Percentiles rank a stretch among this genome's conserved stretches.
phyloP scores from a whole-genome alignment of 75 land plant genomes.

The Azolla pinnata region DNA sequence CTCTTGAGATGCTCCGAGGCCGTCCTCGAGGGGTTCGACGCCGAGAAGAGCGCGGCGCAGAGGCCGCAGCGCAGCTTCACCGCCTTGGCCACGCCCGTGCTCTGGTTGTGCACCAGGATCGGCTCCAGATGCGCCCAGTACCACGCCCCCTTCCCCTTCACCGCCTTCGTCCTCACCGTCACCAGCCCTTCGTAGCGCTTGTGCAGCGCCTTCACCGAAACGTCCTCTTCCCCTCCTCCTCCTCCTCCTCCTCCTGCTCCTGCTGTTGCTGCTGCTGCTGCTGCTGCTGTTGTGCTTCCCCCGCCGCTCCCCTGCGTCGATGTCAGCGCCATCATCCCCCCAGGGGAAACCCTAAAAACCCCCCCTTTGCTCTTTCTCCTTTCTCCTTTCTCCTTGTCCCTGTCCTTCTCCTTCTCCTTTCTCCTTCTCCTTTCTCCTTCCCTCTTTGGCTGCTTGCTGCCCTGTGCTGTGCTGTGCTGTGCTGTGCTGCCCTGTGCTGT shows the following conservation, averaged over 20 bases:
- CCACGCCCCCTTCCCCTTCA: conserved; percentile 90
- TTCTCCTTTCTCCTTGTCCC: no score
- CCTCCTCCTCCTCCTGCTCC: background rate
- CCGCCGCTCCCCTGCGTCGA: no score
- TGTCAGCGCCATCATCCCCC: no score
- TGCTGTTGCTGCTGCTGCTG: background rate
- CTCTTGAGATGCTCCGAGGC: conserved; percentile 87
- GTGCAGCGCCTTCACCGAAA: conserved; percentile 44
- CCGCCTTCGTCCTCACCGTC: conserved; percentile 64
- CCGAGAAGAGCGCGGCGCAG: conserved; percentile 74
- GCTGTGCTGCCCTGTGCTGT: no score
- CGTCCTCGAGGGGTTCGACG: conserved; percentile 82
- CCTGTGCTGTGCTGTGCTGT: no score
- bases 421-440: no score
- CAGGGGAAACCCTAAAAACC: no score
- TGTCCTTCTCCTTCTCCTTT: no score
- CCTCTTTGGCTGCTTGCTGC: no score
- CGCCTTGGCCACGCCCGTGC: conserved; percentile 53
- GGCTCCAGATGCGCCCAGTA: conserved; percentile 84
- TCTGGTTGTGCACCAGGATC: conserved; percentile 40
- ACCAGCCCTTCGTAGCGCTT: conserved; percentile 71
- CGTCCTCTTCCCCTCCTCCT: background rate
- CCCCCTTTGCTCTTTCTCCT: no score
- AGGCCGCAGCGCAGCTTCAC: conserved; percentile 71
- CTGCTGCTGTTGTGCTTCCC: no score